phyloP scores from a whole-genome alignment of 2,329 filamentous ascomycete genomes.

The Byssochlamys sp. region DNA sequence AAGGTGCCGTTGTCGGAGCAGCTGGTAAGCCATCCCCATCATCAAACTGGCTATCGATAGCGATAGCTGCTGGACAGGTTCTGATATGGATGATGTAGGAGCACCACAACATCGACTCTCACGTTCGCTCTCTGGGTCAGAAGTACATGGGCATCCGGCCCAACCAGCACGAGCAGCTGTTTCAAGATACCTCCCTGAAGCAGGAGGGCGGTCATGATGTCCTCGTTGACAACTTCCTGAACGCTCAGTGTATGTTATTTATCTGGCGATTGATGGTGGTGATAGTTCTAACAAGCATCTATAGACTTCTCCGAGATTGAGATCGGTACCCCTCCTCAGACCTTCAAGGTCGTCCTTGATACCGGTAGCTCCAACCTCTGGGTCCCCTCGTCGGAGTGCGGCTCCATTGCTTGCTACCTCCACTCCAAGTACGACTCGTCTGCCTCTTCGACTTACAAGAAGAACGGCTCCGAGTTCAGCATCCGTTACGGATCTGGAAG shows the following conservation, averaged over 20 bases:
- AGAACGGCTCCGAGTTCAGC: slow-evolving; percentile 84
- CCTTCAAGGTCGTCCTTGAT: slow-evolving; percentile 96
- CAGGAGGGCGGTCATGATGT: slow-evolving; percentile 64
- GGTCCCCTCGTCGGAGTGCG: slow-evolving; percentile 85
- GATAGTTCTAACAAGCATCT: neutral
- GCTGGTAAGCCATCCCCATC: slow-evolving; percentile 54
- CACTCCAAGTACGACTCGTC: slow-evolving; percentile 94
- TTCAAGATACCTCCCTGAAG: slow-evolving; percentile 62
- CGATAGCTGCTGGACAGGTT: slow-evolving; percentile 5
- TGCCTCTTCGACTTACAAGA: slow-evolving; percentile 79
- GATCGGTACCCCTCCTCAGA: slow-evolving; percentile 82
- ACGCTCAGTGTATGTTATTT: slow-evolving; percentile 76
- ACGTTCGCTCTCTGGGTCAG: slow-evolving; percentile 75
- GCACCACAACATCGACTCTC: slow-evolving; percentile 66
- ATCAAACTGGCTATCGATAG: neutral
- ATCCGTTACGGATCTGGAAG: slow-evolving; percentile 93
- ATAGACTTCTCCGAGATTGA: slow-evolving; percentile 93
- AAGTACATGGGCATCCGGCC: slow-evolving; percentile 88
- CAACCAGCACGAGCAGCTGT: slow-evolving; percentile 62
- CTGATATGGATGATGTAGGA: slow-evolving; percentile 43
- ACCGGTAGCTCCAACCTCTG: slow-evolving; percentile 98
- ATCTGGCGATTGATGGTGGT: neutral
- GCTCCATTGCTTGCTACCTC: slow-evolving; percentile 94
- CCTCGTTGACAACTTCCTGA: slow-evolving; percentile 92
- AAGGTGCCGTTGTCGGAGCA: slow-evolving; percentile 89